Evolutionary conservation across 352 stramenopile species (phyloP), one percentile per base, ranked within the genome.

Genomic region (Pythium vanterpoolii): DNA sequence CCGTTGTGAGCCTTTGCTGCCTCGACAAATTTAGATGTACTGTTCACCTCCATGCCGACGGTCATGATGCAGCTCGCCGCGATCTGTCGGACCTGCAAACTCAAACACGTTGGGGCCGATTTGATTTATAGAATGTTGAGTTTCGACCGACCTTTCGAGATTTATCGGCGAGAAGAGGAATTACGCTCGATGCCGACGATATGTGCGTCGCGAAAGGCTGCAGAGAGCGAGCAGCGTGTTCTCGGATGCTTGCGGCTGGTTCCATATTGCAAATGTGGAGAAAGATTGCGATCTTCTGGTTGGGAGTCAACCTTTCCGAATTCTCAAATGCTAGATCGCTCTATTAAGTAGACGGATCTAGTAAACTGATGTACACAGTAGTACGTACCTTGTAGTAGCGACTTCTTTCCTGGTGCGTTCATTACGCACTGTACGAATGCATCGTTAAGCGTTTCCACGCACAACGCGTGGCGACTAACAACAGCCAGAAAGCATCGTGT

Each of bases 71-170:
- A 54, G 16, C 38, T 48, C 6, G 44, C 28, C 13, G 46, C 53
- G 9, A 62, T 34, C 44, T 36, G 46, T 34, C 60, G 60, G 19
- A 68, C 42, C 60, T 68, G 19, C 14, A n/a, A 2, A 34, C 5
- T 14, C 18, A 8, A 18, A 5, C 1, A 18, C 3, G n/a, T 46
- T 19, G n/a, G 30, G 13, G 21, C 5, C 28, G 42, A 48, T 21
- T 8, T 24, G 16, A 31, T 1, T 44, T 24, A 24, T 18, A 33
- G 7, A 24, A 16, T 18, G 19, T 40, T 9, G 34, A 4, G 14
- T 28, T 30, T 8, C 9, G n/a, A 48, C 16, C 36, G 28, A 68
- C 60, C 39, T 62, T 68, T 36, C 42, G 53, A 4, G 60, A 68
- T 27, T 43, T 47, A 11, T 62, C 53, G 0, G 10, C 23, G 1